phyloP scores from a whole-genome alignment of 2,329 filamentous ascomycete genomes.

The Penicillium olsonii region DNA sequence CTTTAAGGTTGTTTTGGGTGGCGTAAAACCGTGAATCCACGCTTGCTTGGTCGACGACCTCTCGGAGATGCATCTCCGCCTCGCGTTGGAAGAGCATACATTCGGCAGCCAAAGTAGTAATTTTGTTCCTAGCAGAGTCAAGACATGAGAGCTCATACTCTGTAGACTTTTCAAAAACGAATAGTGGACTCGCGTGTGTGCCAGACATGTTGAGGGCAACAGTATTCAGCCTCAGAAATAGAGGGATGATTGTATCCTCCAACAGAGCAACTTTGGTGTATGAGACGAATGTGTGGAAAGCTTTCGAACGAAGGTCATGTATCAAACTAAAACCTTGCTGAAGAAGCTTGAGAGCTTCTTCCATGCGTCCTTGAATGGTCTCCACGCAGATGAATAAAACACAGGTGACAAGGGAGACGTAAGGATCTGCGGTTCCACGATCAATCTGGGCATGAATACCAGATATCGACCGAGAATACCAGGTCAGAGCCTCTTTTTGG shows the following conservation, averaged over 20 bases:
- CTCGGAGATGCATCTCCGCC: conserved; percentile 8
- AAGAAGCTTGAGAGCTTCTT: conserved; percentile 29
- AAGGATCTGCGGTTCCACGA: conserved; percentile 22
- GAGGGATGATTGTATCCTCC: conserved; percentile 29
- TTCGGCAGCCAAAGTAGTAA: conserved; percentile 12
- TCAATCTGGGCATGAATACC: conserved; percentile 27
- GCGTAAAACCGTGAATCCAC: conserved; percentile 7
- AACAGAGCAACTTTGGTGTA: conserved; percentile 20
- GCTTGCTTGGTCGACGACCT: not conserved
- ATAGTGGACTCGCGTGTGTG: conserved; percentile 4
- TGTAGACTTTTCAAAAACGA: conserved; percentile 12
- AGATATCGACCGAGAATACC: conserved; percentile 36
- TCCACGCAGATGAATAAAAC: conserved; percentile 39
- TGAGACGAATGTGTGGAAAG: conserved; percentile 11
- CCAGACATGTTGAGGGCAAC: conserved; percentile 18
- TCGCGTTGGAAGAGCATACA: conserved; percentile 19
- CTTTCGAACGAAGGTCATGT: conserved; percentile 20
- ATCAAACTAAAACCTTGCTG: conserved; percentile 29
- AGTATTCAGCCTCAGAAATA: conserved; percentile 29
- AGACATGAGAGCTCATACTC: conserved; percentile 3
- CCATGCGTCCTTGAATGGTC: conserved; percentile 24
- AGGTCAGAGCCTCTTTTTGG: conserved; percentile 27
- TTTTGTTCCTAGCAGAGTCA: conserved; percentile 12
- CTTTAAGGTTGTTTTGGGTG: conserved; percentile 3
- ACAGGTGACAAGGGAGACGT: conserved; percentile 33